Conservation (phyloP, 2,329 filamentous ascomycete genomes). For the Cladosporium colombiae region DNA sequence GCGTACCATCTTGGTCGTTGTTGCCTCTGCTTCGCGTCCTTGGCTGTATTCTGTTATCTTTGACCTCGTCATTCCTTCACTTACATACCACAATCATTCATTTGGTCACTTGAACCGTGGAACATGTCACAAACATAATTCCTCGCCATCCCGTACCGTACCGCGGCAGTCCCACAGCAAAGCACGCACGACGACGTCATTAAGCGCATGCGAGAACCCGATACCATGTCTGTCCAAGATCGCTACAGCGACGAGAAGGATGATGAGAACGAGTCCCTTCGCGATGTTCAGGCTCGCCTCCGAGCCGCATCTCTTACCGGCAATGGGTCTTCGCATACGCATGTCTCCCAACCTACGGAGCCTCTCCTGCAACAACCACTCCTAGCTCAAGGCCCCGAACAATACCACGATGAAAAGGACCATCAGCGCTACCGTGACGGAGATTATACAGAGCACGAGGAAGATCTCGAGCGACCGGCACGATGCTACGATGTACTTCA, state of each 20-base stretch:
- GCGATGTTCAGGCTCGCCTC: slow-evolving; percentile 6
- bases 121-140: slow-evolving; percentile 5
- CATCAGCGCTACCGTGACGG: slow-evolving; percentile 6
- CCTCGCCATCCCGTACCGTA: neutral
- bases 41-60: neutral
- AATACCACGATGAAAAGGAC: slow-evolving; percentile 9
- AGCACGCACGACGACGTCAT: neutral
- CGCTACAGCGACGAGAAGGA: slow-evolving; percentile 12
- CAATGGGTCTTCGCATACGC: neutral
- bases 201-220: neutral
- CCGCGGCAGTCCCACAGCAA: neutral
- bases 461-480: slow-evolving; percentile 2
- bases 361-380: slow-evolving; percentile 4
- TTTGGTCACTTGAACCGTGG: neutral
- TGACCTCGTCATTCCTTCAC: neutral
- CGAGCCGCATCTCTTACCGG: neutral
- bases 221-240: slow-evolving; percentile 9
- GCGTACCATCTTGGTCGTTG: slow-evolving; percentile 9
- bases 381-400: neutral
- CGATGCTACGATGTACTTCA: slow-evolving; percentile 1
- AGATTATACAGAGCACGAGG: slow-evolving; percentile 19
- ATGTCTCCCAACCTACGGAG: neutral
- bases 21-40: neutral
- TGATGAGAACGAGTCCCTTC: slow-evolving; percentile 4
- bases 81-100: neutral